Base-by-base conservation (phyloP, 306 rosid species). In the Glycine tomentella region DNA sequence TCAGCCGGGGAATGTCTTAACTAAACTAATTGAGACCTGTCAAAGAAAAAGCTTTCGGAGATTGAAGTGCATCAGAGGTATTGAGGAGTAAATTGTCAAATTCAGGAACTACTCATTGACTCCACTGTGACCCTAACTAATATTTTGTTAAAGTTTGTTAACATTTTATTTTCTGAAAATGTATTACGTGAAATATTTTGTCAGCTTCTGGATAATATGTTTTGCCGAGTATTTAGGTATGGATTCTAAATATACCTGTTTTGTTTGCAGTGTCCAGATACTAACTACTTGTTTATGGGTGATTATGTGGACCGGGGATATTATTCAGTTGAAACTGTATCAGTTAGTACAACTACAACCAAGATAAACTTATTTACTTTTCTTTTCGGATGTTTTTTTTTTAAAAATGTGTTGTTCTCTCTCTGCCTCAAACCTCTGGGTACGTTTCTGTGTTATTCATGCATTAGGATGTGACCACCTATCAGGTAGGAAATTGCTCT, bases 281-380 rank as follows among this genome's bases (percentile, higher is more conserved):
- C 99, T 17, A 96, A 96, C 87, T 96, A 96, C 89, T 86, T 93
- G 85, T 96, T 96, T 83, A 96, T 96, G 99, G 99, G 99, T 74
- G 99, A 96, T 89, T 96, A 96, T 81, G 99, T 96, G 88, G 99
- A 96, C 84, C 98, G 99, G 14, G 99, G 98, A 38, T 96, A 96
- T 88, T 96, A 93, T 88, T 96, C 98, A 80, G 99, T 96, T 69
- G 99, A 96, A 87, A 96, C 99, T 51, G 99, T 92, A 55, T 92
- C 99, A 76, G 99, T 96, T 90, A 64, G 98, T 84, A 70, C 53
- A 33, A 71, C 69, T 84, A 70, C 53, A 33, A 71, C 72, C 34
- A 6, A 4, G 44, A 66, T 64, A 72, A 75, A 48, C 59, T 34
- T 59, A 14, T 72, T 44, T 57, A 9, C 38, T 75, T 55, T 71